These are phyloP conservation scores for Acacia crassicarpa DNA, from an alignment of 306 rosid species.

Conservation along the genomic window DNA sequence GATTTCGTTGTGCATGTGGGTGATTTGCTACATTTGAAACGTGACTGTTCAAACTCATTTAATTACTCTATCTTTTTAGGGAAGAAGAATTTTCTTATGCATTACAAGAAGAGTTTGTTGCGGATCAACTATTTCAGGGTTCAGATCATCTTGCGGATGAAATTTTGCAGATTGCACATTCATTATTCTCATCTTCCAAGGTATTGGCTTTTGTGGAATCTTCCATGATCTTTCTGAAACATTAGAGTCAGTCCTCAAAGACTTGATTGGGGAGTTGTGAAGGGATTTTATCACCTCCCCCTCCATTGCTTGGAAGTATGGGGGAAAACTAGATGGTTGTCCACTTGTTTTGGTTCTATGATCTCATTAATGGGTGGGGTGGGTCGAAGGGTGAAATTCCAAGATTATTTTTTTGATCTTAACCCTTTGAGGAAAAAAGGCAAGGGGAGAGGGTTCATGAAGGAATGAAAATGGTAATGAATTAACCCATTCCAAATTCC, in stretches of 20 bases:
- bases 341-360: neutral
- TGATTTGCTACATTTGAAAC: neutral
- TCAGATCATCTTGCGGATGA: slow-evolving; percentile 73
- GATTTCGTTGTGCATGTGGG: neutral
- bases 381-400: neutral
- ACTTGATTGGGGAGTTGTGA: neutral
- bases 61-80: slow-evolving; percentile 48
- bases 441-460: neutral
- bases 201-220: slow-evolving; percentile 40
- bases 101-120: slow-evolving; percentile 90
- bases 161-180: slow-evolving; percentile 53
- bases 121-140: slow-evolving; percentile 90
- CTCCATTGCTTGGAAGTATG: neutral
- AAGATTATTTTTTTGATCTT: neutral
- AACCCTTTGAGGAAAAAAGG: neutral
- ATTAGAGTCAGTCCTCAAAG: neutral
- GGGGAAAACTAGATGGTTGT: neutral
- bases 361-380: neutral
- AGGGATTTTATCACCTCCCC: neutral
- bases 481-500: neutral
- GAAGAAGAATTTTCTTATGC: slow-evolving; percentile 61
- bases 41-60: slow-evolving; percentile 23
- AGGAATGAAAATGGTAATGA: neutral
- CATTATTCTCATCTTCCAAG: slow-evolving; percentile 77
- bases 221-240: neutral